phyloP scores from a whole-genome alignment of 2,329 filamentous ascomycete species.

The Pseudogymnoascus sp. region DNA sequence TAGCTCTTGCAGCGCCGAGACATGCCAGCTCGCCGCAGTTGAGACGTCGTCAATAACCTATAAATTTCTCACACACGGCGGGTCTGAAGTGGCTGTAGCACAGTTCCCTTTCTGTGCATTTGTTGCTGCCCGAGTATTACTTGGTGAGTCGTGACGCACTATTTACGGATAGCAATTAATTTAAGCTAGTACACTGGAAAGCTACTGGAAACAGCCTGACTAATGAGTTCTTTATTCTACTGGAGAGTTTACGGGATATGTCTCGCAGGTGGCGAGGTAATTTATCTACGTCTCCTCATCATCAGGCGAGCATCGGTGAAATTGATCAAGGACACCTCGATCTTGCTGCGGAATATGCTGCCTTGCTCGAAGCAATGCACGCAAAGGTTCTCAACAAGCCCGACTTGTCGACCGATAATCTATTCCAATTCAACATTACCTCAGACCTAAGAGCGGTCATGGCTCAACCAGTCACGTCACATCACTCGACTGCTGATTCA shows the following conservation, averaged over 20 bases:
- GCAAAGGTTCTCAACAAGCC: background rate
- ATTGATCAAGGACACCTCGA: background rate
- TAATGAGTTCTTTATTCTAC: conserved; percentile 15
- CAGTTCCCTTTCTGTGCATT: conserved; percentile 43
- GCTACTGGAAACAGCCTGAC: conserved; percentile 11
- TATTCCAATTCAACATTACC: too few relatives aligned
- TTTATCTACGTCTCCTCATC: background rate
- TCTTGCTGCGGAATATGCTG: conserved; percentile 10
- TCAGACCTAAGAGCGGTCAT: too few relatives aligned
- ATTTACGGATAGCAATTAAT: background rate
- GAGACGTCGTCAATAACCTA: conserved; percentile 40
- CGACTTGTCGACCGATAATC: conserved; percentile 9
- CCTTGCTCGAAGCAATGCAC: conserved; percentile 9
- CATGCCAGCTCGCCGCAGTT: conserved; percentile 38
- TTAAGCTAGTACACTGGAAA: conserved; percentile 15
- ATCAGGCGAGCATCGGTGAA: background rate
- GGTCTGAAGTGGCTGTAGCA: conserved; percentile 23
- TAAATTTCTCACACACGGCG: conserved; percentile 38
- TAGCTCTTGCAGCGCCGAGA: conserved; percentile 40
- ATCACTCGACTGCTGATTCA: too few relatives aligned
- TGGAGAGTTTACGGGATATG: conserved; percentile 15
- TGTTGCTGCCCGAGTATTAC: conserved; percentile 37
- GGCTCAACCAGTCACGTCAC: too few relatives aligned
- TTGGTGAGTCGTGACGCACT: conserved; percentile 21
- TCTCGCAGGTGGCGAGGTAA: conserved; percentile 12